Evolutionary conservation across 1,139 yeast genomes (phyloP).

Genomic region (Pichia sp.): DNA sequence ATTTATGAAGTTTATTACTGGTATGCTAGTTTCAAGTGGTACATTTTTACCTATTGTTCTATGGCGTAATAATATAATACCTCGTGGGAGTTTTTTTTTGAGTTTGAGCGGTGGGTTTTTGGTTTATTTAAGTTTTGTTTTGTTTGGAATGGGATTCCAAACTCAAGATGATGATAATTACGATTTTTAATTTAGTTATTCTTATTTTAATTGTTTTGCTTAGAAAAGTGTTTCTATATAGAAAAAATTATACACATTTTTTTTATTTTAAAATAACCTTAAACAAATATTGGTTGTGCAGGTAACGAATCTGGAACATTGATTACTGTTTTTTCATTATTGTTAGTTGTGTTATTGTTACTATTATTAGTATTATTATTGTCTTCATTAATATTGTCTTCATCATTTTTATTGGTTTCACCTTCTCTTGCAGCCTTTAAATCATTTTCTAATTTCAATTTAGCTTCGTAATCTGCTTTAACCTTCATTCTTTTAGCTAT

Average conservation of each 20-base stretch:
- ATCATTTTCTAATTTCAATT: slow-evolving; percentile 10
- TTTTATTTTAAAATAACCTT: background rate
- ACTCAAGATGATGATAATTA: slow-evolving; percentile 43
- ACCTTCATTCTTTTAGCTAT: slow-evolving; percentile 21
- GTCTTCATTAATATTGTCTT: background rate
- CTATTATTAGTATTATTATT: background rate
- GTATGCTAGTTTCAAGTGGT: slow-evolving; percentile 63
- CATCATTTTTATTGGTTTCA: background rate
- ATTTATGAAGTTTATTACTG: slow-evolving; percentile 56
- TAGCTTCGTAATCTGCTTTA: slow-evolving; percentile 13
- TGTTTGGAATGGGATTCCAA: slow-evolving; percentile 64
- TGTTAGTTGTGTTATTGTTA: background rate
- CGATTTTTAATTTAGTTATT: slow-evolving; percentile 22
- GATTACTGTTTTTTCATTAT: background rate
- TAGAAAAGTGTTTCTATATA: slow-evolving; percentile 6
- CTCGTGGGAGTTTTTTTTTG: slow-evolving; percentile 54
- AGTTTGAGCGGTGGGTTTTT: slow-evolving; percentile 65
- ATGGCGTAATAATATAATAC: slow-evolving; percentile 53
- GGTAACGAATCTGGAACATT: background rate
- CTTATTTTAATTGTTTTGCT: background rate
- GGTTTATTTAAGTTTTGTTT: slow-evolving; percentile 64
- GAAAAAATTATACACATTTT: background rate
- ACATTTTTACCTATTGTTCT: slow-evolving; percentile 59
- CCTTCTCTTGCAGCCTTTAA: background rate
- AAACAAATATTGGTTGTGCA: slow-evolving; percentile 1